Conservation (phyloP, 2,329 filamentous ascomycete species). For the Trichoderma brevicompactum region DNA sequence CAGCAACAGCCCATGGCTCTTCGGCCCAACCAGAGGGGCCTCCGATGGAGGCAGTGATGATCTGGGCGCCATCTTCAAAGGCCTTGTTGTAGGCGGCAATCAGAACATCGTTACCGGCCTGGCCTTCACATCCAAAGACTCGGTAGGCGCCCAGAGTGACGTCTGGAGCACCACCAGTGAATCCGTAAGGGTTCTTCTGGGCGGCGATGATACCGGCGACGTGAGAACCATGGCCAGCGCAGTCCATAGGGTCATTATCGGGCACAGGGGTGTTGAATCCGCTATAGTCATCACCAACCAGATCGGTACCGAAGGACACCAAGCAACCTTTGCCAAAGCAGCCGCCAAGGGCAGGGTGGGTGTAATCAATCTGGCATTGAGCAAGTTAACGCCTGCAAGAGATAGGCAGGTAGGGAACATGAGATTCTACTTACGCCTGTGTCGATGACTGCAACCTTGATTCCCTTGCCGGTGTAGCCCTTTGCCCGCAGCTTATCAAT, state of each 20-base stretch:
- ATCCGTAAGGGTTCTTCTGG: constrained; percentile 42
- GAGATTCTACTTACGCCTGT: constrained; percentile 50
- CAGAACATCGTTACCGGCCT: constrained; percentile 44
- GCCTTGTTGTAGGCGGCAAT: constrained; percentile 47
- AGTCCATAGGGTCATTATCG: constrained; percentile 46
- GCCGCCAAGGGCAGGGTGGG: constrained; percentile 52
- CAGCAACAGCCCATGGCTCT: constrained; percentile 43
- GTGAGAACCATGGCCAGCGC: constrained; percentile 50
- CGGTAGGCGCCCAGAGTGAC: constrained; percentile 47
- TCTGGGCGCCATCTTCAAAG: constrained; percentile 46
- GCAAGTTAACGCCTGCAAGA: neutral
- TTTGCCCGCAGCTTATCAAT: constrained; percentile 57
- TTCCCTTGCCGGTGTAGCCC: constrained; percentile 54
- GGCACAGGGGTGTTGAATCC: constrained; percentile 40
- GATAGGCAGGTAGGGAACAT: neutral
- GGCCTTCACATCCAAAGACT: constrained; percentile 43
- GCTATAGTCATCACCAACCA: constrained; percentile 46
- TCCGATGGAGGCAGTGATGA: constrained; percentile 46
- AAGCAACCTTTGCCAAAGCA: constrained; percentile 52
- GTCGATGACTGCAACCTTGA: constrained; percentile 59
- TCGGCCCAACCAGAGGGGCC: constrained; percentile 39
- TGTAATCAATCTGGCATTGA: constrained; percentile 45
- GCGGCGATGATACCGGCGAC: constrained; percentile 53
- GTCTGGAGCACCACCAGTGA: constrained; percentile 47
- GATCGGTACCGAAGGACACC: constrained; percentile 49